These are phyloP conservation scores for Pluteus cervinus DNA, from an alignment of 768 basidiomycete genomes.

Conservation along the genomic window DNA sequence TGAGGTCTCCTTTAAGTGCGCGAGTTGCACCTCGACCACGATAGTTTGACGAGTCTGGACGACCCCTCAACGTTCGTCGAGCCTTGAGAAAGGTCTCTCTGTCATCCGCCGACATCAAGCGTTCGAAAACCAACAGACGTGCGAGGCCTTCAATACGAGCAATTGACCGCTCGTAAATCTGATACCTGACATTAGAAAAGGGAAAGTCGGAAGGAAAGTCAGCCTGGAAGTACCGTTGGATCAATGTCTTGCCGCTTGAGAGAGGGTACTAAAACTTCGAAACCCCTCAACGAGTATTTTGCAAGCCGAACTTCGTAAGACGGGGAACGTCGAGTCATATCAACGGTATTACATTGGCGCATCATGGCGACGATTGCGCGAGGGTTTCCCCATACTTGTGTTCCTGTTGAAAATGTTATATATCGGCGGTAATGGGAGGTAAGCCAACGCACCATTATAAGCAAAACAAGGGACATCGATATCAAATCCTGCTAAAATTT, in stretches of 20 bases:
- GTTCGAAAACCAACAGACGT: slow-evolving; percentile 55
- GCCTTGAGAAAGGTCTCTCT: slow-evolving; percentile 42
- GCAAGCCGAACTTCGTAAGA: slow-evolving; percentile 59
- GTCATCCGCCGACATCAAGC: slow-evolving; percentile 34
- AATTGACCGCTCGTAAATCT: slow-evolving; percentile 60
- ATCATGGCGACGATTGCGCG: slow-evolving; percentile 56
- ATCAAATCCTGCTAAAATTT: slow-evolving; percentile 46
- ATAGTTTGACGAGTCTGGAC: slow-evolving; percentile 27
- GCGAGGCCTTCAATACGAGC: slow-evolving; percentile 52
- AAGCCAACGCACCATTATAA: slow-evolving; percentile 16
- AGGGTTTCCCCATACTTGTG: slow-evolving; percentile 55
- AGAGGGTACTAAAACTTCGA: slow-evolving; percentile 51
- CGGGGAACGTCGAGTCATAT: slow-evolving; percentile 56
- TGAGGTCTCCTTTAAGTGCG: slow-evolving; percentile 50
- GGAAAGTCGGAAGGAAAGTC: neutral
- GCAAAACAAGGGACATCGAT: slow-evolving; percentile 40
- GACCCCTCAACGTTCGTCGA: slow-evolving; percentile 44
- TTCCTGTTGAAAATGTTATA: slow-evolving; percentile 17
- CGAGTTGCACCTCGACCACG: slow-evolving; percentile 26
- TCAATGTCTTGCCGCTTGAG: slow-evolving; percentile 40
- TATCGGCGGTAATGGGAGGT: neutral
- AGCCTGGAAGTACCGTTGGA: too few relatives aligned
- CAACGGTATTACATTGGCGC: slow-evolving; percentile 60
- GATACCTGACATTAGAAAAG: too few relatives aligned
- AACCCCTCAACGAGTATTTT: slow-evolving; percentile 50